phyloP scores from a whole-genome alignment of 2,329 filamentous ascomycete species.

The Xylaria hypoxylon region DNA sequence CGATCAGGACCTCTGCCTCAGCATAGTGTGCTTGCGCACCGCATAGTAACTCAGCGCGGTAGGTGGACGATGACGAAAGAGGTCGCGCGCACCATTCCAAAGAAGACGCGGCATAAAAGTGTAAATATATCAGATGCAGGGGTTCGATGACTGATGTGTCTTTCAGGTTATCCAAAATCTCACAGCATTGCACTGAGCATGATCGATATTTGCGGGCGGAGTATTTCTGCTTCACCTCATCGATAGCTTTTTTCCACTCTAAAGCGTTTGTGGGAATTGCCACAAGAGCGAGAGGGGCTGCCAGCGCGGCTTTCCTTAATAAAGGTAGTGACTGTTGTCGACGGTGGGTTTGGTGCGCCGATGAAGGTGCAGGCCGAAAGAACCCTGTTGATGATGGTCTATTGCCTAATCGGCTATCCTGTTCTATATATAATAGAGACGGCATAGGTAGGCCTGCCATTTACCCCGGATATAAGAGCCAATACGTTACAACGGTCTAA shows the following conservation, averaged over 20 bases:
- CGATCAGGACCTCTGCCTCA: conserved; percentile 61
- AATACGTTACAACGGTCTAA: not conserved
- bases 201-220: conserved; percentile 62
- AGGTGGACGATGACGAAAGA: conserved; percentile 59
- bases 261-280: conserved; percentile 57
- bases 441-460: conserved; percentile 49
- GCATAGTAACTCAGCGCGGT: conserved; percentile 61
- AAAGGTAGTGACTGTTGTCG: conserved; percentile 49
- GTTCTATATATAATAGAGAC: conserved; percentile 43
- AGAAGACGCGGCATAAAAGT: conserved; percentile 72
- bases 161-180: conserved; percentile 63
- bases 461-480: conserved; percentile 11
- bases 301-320: conserved; percentile 42
- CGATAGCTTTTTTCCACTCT: conserved; percentile 65
- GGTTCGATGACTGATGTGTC: conserved; percentile 61
- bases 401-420: conserved; percentile 30
- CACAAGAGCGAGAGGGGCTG: conserved; percentile 42
- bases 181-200: conserved; percentile 64
- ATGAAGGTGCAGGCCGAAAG: conserved; percentile 20
- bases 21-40: conserved; percentile 66
- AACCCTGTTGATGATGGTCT: conserved; percentile 29
- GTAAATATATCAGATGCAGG: conserved; percentile 67
- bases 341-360: conserved; percentile 37
- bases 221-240: conserved; percentile 67
- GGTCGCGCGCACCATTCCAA: conserved; percentile 67